phyloP scores from a whole-genome alignment of 495 filamentous ascomycete genomes.

The Darksidea phi region DNA sequence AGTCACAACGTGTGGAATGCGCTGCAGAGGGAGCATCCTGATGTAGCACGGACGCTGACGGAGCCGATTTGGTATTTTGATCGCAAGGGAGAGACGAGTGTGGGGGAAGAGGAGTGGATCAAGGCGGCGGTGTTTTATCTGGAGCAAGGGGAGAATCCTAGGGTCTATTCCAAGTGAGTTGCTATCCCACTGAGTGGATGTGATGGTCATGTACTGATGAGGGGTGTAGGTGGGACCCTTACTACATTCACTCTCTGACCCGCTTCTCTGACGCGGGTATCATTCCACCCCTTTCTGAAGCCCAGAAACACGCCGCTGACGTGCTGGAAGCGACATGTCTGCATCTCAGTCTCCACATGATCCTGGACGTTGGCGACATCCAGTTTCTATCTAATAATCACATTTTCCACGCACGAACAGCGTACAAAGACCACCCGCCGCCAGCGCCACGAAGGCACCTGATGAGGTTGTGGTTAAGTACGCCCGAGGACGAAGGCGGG shows the following conservation, averaged over 20 bases:
- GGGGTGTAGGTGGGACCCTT: conserved; percentile 41
- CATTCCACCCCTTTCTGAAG: conserved; percentile 39
- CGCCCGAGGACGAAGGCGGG: conserved; percentile 77
- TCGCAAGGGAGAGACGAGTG: conserved; percentile 79
- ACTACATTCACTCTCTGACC: conserved; percentile 41
- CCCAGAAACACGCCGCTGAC: conserved; percentile 36
- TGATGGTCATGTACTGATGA: conserved; percentile 2
- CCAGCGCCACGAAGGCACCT: conserved; percentile 48
- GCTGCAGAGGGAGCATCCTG: conserved; percentile 70
- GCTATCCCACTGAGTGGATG: background rate
- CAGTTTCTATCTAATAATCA: conserved; percentile 44
- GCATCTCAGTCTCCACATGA: conserved; percentile 43
- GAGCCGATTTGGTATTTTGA: conserved; percentile 91
- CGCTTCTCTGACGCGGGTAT: conserved; percentile 42
- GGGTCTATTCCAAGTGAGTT: conserved; percentile 54
- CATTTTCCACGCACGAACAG: conserved; percentile 43
- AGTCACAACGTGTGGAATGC: conserved; percentile 81
- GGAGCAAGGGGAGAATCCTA: conserved; percentile 53
- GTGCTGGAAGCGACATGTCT: conserved; percentile 43
- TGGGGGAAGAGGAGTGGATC: conserved; percentile 75
- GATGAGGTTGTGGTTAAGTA: conserved; percentile 82
- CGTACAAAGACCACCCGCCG: conserved; percentile 44
- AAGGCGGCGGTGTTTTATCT: conserved; percentile 72
- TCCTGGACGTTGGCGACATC: conserved; percentile 46
- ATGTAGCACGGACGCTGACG: conserved; percentile 71